Percentiles rank a stretch among this genome's conserved stretches.
Conservation (phyloP, 371 early-diverging fungal genomes). For the Dentiscutata heterogama region DNA sequence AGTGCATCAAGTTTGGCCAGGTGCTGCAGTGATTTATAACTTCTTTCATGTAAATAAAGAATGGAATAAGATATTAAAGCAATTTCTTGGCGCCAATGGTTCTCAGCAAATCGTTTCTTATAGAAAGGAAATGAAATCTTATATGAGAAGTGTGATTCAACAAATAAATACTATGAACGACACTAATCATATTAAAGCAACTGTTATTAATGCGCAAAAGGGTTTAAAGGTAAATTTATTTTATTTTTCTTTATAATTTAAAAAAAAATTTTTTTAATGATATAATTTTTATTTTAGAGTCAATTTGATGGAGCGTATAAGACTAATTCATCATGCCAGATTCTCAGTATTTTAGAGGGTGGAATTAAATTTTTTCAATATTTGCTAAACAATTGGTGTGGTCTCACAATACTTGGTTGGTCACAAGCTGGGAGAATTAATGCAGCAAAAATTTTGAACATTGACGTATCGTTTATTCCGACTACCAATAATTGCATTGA, state of each 20-base stretch:
- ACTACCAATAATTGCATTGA: slow-evolving; percentile 3
- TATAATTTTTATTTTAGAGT: neutral
- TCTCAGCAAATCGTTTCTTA: neutral
- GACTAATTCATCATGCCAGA: too few relatives aligned
- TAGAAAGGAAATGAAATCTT: neutral
- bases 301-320: neutral
- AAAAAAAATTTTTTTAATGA: neutral
- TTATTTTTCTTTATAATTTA: neutral
- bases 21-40: neutral
- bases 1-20: neutral
- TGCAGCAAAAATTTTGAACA: slow-evolving; percentile 5
- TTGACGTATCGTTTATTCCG: neutral
- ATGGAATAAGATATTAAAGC: neutral
- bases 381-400: neutral
- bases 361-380: neutral
- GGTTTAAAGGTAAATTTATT: too few relatives aligned
- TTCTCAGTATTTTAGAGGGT: neutral
- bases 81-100: neutral
- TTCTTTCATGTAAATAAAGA: neutral
- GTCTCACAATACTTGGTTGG: neutral
- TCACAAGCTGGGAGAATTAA: neutral
- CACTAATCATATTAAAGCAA: too few relatives aligned
- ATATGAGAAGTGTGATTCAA: neutral
- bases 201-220: neutral
- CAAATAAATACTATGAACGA: neutral